Conservation (phyloP, 257 asterid species). For the Nemophila menziesii region DNA sequence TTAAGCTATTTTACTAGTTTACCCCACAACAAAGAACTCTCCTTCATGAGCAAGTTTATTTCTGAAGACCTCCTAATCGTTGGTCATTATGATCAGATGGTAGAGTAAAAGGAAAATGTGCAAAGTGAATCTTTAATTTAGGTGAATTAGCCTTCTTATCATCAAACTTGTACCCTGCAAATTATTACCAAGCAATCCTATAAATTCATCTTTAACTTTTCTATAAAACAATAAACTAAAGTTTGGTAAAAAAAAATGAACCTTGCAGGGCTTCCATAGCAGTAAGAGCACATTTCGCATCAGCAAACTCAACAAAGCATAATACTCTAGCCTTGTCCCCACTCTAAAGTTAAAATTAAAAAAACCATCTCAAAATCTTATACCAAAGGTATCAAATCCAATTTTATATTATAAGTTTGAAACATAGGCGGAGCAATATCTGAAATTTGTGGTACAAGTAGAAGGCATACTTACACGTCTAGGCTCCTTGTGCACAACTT, state of each 20-base stretch:
- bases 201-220: too few species aligned
- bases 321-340: constrained; percentile 69
- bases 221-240: background rate
- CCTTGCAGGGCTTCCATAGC: constrained; percentile 85
- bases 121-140: constrained; percentile 35
- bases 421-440: background rate
- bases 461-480: constrained; percentile 43
- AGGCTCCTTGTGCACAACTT: constrained; percentile 70
- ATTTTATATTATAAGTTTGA: too few species aligned
- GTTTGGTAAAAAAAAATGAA: constrained; percentile 12
- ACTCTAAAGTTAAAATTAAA: constrained; percentile 29
- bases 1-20: background rate
- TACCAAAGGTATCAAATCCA: background rate
- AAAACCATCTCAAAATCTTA: background rate
- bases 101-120: constrained; percentile 53
- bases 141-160: constrained; percentile 54
- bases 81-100: constrained; percentile 35
- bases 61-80: constrained; percentile 17
- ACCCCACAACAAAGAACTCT: background rate
- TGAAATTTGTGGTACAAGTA: background rate
- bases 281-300: constrained; percentile 54
- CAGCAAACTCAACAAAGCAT: constrained; percentile 73
- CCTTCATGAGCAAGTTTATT: constrained; percentile 2
- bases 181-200: background rate
- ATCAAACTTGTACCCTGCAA: constrained; percentile 62